Evolutionary conservation across 176 grass and related monocot genomes (phyloP).

Genomic region (Musa acuminata): DNA sequence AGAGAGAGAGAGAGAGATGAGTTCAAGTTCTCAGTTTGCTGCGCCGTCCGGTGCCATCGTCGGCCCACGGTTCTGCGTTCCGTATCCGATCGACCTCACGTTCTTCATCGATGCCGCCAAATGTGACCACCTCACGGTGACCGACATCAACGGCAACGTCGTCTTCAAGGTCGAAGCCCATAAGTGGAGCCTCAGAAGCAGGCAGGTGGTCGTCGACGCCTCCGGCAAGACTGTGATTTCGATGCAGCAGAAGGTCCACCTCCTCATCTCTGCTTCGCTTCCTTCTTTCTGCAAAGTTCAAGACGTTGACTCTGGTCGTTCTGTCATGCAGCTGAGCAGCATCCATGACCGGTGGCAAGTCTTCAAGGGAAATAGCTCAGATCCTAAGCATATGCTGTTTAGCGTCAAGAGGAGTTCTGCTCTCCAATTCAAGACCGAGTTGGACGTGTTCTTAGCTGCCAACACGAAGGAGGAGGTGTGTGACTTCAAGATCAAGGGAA

Average conservation of each 20-base stretch:
- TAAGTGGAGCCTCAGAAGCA: constrained; percentile 22
- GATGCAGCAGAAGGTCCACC: constrained; percentile 25
- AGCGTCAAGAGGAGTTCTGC: constrained; percentile 42
- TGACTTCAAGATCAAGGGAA: constrained; percentile 57
- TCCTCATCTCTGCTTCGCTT: not conserved
- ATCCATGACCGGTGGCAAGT: constrained; percentile 45
- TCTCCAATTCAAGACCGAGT: constrained; percentile 35
- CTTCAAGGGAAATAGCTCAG: constrained; percentile 45
- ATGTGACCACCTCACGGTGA: constrained; percentile 17
- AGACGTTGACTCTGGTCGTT: not conserved
- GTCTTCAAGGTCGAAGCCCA: constrained; percentile 27
- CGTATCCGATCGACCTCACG: not conserved
- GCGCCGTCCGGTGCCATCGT: too few relatives aligned
- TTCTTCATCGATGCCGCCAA: not conserved
- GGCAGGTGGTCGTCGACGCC: constrained; percentile 29
- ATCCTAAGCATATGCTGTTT: constrained; percentile 38
- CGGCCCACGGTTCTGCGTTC: not conserved
- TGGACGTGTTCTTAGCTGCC: constrained; percentile 49
- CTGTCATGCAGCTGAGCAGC: constrained; percentile 21
- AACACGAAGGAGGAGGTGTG: constrained; percentile 34
- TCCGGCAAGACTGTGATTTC: constrained; percentile 26
- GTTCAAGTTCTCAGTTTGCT: not conserved
- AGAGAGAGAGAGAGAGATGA: not conserved
- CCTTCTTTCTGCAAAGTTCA: too few relatives aligned
- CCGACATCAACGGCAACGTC: constrained; percentile 21